Evolutionary conservation across 495 filamentous ascomycete genomes (phyloP), one percentile per base, ranked within the genome.

Genomic region (Hyaloscypha bicolor): DNA sequence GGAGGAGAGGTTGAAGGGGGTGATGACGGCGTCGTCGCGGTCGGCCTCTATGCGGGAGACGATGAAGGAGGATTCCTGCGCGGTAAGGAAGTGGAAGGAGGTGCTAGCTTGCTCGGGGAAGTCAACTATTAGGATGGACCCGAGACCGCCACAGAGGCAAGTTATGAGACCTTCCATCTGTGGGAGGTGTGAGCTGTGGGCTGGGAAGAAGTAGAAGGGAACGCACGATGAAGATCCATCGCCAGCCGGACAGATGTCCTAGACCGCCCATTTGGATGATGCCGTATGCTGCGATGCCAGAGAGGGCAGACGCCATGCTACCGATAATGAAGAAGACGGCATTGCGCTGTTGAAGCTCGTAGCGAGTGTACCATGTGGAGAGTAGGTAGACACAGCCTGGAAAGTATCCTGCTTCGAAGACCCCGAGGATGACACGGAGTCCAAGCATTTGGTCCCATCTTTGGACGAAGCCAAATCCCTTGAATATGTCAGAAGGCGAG

Each of bases 341-440:
- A 74, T 88, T 88, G 4, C 88, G 81, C 72, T 87, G 88, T 39
- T 87, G 86, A 16, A 90, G 79, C 65, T 90, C 88, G 69, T 83
- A 89, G 73, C 87, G 73, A 5, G 83, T 84, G 70, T 90, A 90
- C 87, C 87, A 90, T 48, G 83, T 87, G 33, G 79, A 82, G 1
- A 90, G 80, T 16, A 90, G 76, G 71, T 89, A 90, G 1, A 86
- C 85, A 61, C 84, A 87, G 72, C 83, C 68, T 8, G 88, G 88
- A 75, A 88, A 90, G 73, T 88, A 91, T 64, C 86, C 86, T 60
- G 88, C 86, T 72, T 91, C 88, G 4, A 91, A 71, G 21, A 87
- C 68, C 68, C 88, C 88, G 6, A 91, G 78, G 9, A 90, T 58
- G 1, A 88, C 77, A 37, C 89, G 81, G 63, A 88, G 72, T 0